Evolutionary conservation across 345 rosid species (phyloP), one percentile per base, ranked within the genome.

Genomic region (Salix caprea): DNA sequence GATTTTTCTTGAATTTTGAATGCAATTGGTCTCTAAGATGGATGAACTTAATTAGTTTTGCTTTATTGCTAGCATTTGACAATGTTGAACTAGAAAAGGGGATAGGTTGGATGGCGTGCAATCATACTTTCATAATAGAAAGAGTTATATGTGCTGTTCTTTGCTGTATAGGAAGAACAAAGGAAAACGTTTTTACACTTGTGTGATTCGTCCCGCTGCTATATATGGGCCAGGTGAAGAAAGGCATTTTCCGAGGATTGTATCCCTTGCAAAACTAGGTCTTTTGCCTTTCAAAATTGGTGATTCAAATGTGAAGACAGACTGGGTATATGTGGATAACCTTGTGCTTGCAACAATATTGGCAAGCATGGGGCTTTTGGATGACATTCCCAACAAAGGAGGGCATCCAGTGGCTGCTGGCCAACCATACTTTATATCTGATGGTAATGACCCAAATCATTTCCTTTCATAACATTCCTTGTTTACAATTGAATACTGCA

Each of bases 211-310:
- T 71, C 97, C 97, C 42, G 97, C 99, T 68, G 97, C 99, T 67
- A 90, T 95, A 40, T 92, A 95, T 74, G 97, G 97, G 74, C 99
- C 93, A 0, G 97, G 99, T 4, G 97, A 95, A 87, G 97, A 92
- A 76, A 86, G 99, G 64, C 99, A 90, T 83, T 81, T 95, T 73
- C 99, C 97, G 24, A 89, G 99, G 85, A 90, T 95, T 64, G 73
- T 95, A 71, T 87, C 88, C 48, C 78, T 88, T 60, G 91, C 93
- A 0, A 89, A 92, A 86, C 36, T 93, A 66, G 97, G 97, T 65
- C 82, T 95, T 74, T 18, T 88, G 24, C 82, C 78, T 11, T 95
- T 93, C 78, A 90, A 56, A 78, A 84, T 88, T 52, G 97, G 99
- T 78, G 88, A 83, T 72, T 67, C 93, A 56, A 88, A 74, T 81